Conservation (phyloP, 1,139 yeast genomes). For the Saccharomyces hybrid region DNA sequence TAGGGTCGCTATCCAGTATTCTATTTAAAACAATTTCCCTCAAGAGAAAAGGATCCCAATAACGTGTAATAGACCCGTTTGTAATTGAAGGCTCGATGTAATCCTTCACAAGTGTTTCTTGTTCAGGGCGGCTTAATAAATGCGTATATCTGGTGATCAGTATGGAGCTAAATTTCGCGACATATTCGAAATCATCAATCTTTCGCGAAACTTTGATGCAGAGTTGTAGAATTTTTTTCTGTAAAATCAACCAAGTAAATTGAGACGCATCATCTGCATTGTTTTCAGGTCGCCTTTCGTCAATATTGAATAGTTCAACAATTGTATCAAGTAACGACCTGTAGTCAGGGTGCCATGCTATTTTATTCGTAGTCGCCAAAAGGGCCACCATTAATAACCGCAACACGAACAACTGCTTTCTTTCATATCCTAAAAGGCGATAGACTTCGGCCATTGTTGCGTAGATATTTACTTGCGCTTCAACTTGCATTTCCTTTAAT, state of each 20-base stretch:
- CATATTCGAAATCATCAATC: conserved; percentile 40
- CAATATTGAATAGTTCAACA: conserved; percentile 38
- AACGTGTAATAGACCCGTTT: conserved; percentile 29
- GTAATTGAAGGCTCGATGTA: conserved; percentile 22
- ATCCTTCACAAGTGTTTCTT: conserved; percentile 29
- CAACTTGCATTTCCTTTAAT: conserved; percentile 37
- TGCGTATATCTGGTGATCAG: conserved; percentile 50
- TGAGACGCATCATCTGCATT: conserved; percentile 15
- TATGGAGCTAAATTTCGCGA: conserved; percentile 43
- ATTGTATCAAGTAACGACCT: conserved; percentile 37
- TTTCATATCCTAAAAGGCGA: conserved; percentile 47
- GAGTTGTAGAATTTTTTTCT: conserved; percentile 48
- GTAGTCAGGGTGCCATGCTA: conserved; percentile 22
- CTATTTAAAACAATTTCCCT: conserved; percentile 40
- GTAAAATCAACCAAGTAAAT: conserved; percentile 49
- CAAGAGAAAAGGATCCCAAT: conserved; percentile 68
- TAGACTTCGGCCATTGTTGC: conserved; percentile 61
- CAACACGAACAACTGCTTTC: conserved; percentile 66
- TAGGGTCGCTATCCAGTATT: conserved; percentile 9
- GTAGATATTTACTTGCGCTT: conserved; percentile 56
- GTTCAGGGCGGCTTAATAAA: conserved; percentile 45
- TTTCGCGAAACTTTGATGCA: conserved; percentile 49
- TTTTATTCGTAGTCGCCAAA: conserved; percentile 35
- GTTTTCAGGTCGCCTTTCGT: conserved; percentile 24
- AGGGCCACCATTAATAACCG: conserved; percentile 51